Conservation (phyloP, 352 stramenopile species). For the Phytophthora pistaciae region DNA sequence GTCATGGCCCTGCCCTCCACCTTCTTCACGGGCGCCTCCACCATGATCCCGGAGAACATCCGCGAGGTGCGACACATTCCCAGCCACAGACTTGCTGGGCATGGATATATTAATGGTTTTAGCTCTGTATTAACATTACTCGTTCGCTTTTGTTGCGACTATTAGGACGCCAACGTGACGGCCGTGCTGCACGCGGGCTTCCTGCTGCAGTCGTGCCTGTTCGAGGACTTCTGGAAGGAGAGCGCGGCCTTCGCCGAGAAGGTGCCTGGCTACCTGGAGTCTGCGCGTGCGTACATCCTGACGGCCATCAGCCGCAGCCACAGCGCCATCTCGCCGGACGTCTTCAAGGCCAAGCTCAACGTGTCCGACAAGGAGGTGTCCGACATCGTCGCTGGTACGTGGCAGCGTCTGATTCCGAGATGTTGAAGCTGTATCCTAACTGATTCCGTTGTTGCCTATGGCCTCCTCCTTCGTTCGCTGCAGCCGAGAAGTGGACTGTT, state of each 20-base stretch:
- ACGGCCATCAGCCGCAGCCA: conserved; percentile 78
- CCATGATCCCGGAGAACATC: conserved; percentile 74
- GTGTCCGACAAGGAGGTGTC: conserved; percentile 74
- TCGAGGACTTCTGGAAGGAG: conserved; percentile 86
- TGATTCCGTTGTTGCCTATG: conserved; percentile 9
- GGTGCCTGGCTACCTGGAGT: conserved; percentile 74
- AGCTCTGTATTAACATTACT: conserved; percentile 18
- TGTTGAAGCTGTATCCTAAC: conserved; percentile 26
- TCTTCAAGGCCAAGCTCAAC: conserved; percentile 77
- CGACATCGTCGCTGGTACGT: conserved; percentile 61
- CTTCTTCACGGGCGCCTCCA: conserved; percentile 81
- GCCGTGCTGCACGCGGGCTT: conserved; percentile 65
- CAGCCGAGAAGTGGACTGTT: conserved; percentile 79
- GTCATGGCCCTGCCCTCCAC: conserved; percentile 72
- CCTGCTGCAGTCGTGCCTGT: conserved; percentile 82
- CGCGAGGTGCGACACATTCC: conserved; percentile 55
- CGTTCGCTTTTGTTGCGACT: neutral
- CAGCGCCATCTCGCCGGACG: conserved; percentile 61
- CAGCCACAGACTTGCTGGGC: neutral
- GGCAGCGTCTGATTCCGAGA: conserved; percentile 1
- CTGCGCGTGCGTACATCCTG: conserved; percentile 83
- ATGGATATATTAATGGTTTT: neutral
- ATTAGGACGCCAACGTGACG: conserved; percentile 67
- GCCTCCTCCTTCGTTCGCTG: conserved; percentile 11
- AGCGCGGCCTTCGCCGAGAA: conserved; percentile 67